phyloP scores from a whole-genome alignment of 1,284 basidiomycete species.

The Melampsora americana region DNA sequence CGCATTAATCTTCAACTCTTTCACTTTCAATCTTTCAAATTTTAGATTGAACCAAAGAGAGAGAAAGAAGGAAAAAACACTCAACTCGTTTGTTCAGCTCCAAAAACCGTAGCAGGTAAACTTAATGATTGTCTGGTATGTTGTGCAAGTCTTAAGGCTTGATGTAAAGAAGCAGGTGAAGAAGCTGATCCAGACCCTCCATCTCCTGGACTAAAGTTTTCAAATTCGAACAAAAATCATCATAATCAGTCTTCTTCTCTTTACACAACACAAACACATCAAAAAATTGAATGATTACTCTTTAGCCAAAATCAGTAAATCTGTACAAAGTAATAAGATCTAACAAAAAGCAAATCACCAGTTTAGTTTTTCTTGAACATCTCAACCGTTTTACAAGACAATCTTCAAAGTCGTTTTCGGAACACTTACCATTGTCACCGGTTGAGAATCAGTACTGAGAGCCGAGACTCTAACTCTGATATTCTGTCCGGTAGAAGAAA shows the following conservation, averaged over 20 bases:
- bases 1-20: too few species aligned
- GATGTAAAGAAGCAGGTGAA: conserved; percentile 21
- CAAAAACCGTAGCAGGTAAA: conserved; percentile 38
- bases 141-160: conserved; percentile 40
- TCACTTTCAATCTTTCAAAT: not conserved
- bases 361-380: not conserved
- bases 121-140: conserved; percentile 23
- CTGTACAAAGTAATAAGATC: conserved; percentile 40
- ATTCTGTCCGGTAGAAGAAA: conserved; percentile 1
- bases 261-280: not conserved
- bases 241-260: too few species aligned
- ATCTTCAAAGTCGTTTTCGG: too few species aligned
- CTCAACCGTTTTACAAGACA: too few species aligned
- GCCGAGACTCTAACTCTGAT: conserved; percentile 23
- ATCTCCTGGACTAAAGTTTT: conserved; percentile 24
- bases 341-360: not conserved
- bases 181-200: conserved; percentile 19
- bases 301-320: conserved; percentile 41
- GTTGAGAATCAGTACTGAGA: conserved; percentile 36
- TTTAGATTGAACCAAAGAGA: not conserved
- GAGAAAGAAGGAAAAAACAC: not conserved
- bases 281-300: conserved; percentile 14
- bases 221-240: not conserved
- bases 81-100: conserved; percentile 36
- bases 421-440: conserved; percentile 32